Percentiles rank a stretch among this genome's conserved stretches.
Conservation (phyloP, 1,284 basidiomycete species). For the Malassezia yamatoensis region DNA sequence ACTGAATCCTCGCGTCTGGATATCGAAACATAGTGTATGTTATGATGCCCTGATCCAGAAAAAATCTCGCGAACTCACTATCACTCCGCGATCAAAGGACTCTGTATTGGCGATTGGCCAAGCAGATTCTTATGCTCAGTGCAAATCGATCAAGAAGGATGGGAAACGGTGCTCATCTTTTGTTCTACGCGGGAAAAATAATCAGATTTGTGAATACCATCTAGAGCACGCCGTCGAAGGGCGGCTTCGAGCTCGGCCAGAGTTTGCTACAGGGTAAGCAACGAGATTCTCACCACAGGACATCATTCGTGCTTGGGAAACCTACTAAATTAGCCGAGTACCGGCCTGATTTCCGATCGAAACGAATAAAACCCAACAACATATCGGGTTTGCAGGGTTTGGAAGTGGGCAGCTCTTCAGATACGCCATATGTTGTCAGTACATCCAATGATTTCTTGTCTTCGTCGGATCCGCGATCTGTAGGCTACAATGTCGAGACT, state of each 20-base stretch:
- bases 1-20: constrained; percentile 71
- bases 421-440: not conserved
- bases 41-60: not conserved
- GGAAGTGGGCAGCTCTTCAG: not conserved
- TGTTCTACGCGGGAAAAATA: constrained; percentile 14
- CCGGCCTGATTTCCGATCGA: not conserved
- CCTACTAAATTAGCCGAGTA: not conserved
- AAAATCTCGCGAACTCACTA: constrained; percentile 52
- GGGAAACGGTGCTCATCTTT: constrained; percentile 68
- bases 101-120: constrained; percentile 75
- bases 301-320: not conserved
- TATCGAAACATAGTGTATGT: not conserved
- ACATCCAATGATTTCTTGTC: not conserved
- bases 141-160: constrained; percentile 60
- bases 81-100: constrained; percentile 70
- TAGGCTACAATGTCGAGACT: constrained; percentile 4
- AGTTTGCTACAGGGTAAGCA: constrained; percentile 12
- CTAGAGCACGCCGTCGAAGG: constrained; percentile 6
- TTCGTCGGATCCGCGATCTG: not conserved
- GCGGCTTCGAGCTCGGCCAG: constrained; percentile 11
- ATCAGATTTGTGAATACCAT: constrained; percentile 13
- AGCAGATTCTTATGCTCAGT: constrained; percentile 74
- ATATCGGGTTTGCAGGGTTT: not conserved
- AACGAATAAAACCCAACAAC: not conserved
- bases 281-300: not conserved